Evolutionary conservation across 805 yeast genomes (phyloP), one percentile per base, ranked within the genome.

Genomic region (Candida berthetii): DNA sequence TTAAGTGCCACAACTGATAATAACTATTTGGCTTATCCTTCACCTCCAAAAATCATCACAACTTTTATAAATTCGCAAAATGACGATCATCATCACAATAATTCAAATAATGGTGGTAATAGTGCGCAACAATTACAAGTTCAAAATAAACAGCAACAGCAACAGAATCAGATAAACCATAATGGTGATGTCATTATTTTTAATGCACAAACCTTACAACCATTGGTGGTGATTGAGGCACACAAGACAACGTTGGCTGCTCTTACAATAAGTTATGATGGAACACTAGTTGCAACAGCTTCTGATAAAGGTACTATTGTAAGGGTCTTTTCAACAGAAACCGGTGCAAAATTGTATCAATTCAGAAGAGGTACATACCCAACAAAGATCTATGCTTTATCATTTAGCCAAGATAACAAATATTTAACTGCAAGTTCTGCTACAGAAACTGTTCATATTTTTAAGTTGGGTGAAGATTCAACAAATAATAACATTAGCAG

Each of bases 381-480:
- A 3, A 85, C 97, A 2, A 74, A 70, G 47, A 85, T 93, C 15
- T 79, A 78, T 52, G 82, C 95, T 10, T 68, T 93, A 48, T 71
- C 78, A 31, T 93, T 93, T 62, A 83, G 87, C 47, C 65, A 70
- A 20, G 84, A 85, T 47, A 81, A 85, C 45, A 70, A 71, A 14
- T 76, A 83, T 47, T 66, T 93, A 25, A 76, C 87, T n/a, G 96
- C 91, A 20, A 78, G 91, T 10, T 83, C 95, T 22, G 79, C 95
- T 2, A 87, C 95, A 17, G 95, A 86, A 35, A 93, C 99, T 0
- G 90, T 93, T 18, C 99, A 93, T 61, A 79, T 93, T 31, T 93
- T 91, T 69, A 74, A 89, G 43, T 62, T 90, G 40, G 85, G 69
- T 42, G 65, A 52, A 36, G 54, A 47, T 11, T 55, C 19, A 3